A percentile compares a stretch with the other conserved stretches of the same genome.
These are phyloP conservation scores for Leccinum pachyderme DNA, from an alignment of 1,284 basidiomycete species.

Conservation along the genomic window DNA sequence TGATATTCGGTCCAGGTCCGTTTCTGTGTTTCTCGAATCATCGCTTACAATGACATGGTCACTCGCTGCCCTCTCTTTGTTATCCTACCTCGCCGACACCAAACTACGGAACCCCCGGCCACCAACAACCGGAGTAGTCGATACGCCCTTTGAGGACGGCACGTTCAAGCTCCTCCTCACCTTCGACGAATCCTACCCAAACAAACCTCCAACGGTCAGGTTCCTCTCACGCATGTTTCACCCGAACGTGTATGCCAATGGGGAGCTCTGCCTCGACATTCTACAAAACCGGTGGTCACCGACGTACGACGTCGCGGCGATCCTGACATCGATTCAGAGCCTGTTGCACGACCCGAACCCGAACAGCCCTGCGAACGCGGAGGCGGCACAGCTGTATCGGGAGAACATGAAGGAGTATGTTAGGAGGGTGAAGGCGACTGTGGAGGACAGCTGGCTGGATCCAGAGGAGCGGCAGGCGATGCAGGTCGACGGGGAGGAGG, in stretches of 20 bases:
- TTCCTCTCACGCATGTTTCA: conserved; percentile 99
- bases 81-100: not conserved
- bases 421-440: conserved; percentile 85
- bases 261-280: conserved; percentile 97
- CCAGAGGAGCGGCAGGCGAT: conserved; percentile 63
- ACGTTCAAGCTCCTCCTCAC: conserved; percentile 96
- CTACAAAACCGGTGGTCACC: conserved; percentile 98
- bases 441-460: conserved; percentile 90
- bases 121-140: conserved; percentile 52
- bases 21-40: not conserved
- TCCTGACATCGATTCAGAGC: conserved; percentile 94
- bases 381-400: conserved; percentile 92
- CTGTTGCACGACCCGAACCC: conserved; percentile 97
- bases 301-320: conserved; percentile 98
- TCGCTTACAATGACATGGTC: conserved; percentile 1
- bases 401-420: conserved; percentile 99
- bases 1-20: conserved; percentile 95
- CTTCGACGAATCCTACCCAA: conserved; percentile 97
- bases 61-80: not conserved
- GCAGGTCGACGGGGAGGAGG: conserved; percentile 30
- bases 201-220: conserved; percentile 96
- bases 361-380: conserved; percentile 96
- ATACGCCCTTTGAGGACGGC: conserved; percentile 98
- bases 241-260: conserved; percentile 97
- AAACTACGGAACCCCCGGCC: not conserved